These are phyloP conservation scores for Pseudogymnoascus sp. DNA, from an alignment of 2,329 filamentous ascomycete species.

Conservation along the genomic window DNA sequence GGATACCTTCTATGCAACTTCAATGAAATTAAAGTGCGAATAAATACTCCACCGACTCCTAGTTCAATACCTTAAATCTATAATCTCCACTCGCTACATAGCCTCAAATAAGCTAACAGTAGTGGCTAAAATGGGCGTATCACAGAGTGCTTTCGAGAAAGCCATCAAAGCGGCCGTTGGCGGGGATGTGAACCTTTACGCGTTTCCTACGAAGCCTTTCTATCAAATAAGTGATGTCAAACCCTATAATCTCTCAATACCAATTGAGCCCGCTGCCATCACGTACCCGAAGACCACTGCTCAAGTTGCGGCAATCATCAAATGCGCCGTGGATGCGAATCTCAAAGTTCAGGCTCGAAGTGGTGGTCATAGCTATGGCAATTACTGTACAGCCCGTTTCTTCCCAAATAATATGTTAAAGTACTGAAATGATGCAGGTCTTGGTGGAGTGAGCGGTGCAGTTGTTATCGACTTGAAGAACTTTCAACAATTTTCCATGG, in stretches of 20 bases:
- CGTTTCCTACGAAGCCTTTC: conserved; percentile 17
- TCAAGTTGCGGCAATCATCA: conserved; percentile 36
- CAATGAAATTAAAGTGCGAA: background rate
- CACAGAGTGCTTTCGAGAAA: background rate
- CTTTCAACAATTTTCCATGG: conserved; percentile 45
- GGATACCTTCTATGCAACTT: background rate
- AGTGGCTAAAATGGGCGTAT: background rate
- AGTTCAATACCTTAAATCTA: background rate
- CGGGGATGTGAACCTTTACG: conserved; percentile 15
- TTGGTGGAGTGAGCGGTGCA: conserved; percentile 43
- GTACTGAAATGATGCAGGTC: conserved; percentile 23
- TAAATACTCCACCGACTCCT: background rate
- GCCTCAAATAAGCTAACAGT: background rate
- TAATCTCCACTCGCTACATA: background rate
- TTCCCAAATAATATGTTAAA: background rate
- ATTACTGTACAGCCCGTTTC: conserved; percentile 28
- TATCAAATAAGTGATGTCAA: conserved; percentile 17
- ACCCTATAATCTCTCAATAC: conserved; percentile 19
- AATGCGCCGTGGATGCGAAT: conserved; percentile 34
- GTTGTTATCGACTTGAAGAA: conserved; percentile 48
- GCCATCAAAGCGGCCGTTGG: conserved; percentile 12
- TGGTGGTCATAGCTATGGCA: conserved; percentile 47
- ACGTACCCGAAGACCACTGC: conserved; percentile 25
- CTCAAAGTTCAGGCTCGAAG: conserved; percentile 43
- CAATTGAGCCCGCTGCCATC: conserved; percentile 18